Base-by-base conservation (phyloP, 495 filamentous ascomycete species). In the Xylaria venustula region DNA sequence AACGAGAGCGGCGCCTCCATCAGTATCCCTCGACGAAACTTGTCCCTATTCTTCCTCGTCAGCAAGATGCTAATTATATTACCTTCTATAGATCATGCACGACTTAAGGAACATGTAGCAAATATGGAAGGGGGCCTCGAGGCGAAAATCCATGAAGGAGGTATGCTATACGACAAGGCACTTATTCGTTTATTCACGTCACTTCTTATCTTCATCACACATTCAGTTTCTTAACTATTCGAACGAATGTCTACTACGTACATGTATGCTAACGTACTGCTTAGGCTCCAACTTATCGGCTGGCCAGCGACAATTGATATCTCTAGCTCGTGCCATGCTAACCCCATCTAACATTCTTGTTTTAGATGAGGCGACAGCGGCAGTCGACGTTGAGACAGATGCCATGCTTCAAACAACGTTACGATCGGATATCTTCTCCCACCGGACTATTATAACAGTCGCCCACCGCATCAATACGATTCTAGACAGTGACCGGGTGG, bases 401-500 rank as follows among this genome's bases (percentile, higher is more conserved):
- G 88, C 92, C 37, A 78, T 96, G 77, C 83, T 97, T 12, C 87
- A 90, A 69, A 73, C 75, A 25, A 89, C 86, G 42, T 71, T 90
- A 37, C 79, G 87, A 28, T 82, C 82, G 22, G 77, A 80, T 20
- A 74, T 87, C 51, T 96, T 97, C 81, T 79, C 84, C 53, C 89
- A 97, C 69, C 85, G 93, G 19, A 99, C 95, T 17, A 98, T 99
- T 73, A 92, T 99, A 68, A 98, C 95, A 0, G 96, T 98, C 68
- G 94, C 94, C 49, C 94, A 98, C 73, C 86, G 94, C 44, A 95
- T 99, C 75, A 96, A 97, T 76, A 98, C 92, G 19, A 96, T 98
- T 71, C 84, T 97, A 19, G 92, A 97, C 75, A 91, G 88, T 26
- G 92, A 98, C 73, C 83, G 91, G 22, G 92, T 98, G 54, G 85